Conservation (phyloP, 176 grass and related monocot genomes). For the Eragrostis nindensis region DNA sequence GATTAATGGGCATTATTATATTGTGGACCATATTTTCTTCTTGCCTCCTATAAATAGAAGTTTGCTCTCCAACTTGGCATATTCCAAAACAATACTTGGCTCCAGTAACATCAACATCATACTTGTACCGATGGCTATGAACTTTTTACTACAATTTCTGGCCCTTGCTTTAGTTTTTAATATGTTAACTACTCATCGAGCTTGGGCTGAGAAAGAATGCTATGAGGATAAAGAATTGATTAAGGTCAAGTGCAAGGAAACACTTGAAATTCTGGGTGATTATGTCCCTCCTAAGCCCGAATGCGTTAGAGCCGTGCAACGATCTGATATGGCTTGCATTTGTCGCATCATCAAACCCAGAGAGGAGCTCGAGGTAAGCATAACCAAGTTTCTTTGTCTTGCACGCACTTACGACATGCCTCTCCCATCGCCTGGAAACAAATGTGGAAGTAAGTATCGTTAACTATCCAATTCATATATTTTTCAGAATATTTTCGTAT, state of each 20-base stretch:
- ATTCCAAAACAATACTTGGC: too few relatives aligned
- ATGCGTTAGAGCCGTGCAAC: neutral
- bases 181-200: neutral
- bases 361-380: neutral
- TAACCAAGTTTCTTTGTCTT: neutral
- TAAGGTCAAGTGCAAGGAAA: neutral
- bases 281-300: neutral
- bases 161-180: too few relatives aligned
- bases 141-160: too few relatives aligned
- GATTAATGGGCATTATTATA: too few relatives aligned
- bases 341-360: neutral
- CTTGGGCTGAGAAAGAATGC: neutral
- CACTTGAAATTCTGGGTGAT: neutral
- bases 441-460: neutral
- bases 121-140: too few relatives aligned
- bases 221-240: neutral
- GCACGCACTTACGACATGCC: neutral
- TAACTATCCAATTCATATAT: too few relatives aligned
- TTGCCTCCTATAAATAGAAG: too few relatives aligned
- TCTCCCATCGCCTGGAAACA: neutral
- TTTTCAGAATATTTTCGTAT: too few relatives aligned
- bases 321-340: neutral
- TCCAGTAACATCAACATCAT: too few relatives aligned
- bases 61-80: too few relatives aligned
- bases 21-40: too few relatives aligned